phyloP scores from a whole-genome alignment of 306 rosid species.

The Begonia loranthoides region DNA sequence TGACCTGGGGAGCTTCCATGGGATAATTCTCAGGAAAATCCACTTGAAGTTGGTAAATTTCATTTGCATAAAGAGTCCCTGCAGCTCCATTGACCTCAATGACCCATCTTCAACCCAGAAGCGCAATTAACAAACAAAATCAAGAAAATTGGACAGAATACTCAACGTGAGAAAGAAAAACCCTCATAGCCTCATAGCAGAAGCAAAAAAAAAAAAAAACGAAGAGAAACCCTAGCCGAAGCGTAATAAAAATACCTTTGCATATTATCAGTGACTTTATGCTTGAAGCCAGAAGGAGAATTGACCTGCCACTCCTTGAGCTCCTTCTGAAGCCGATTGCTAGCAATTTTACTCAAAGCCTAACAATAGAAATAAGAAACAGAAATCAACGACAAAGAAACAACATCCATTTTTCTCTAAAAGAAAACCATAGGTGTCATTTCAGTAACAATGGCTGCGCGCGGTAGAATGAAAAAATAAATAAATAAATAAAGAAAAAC shows the following conservation, averaged over 20 bases:
- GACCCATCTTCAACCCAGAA: conserved; percentile 62
- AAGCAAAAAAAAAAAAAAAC: neutral
- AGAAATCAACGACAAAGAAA: neutral
- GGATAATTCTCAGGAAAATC: conserved; percentile 99
- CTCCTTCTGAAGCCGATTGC: conserved; percentile 98
- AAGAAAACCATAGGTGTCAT: too few relatives aligned
- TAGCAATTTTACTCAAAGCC: conserved; percentile 94
- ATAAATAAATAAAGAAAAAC: conserved; percentile 5
- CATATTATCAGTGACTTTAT: conserved; percentile 92
- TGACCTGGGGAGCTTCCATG: conserved; percentile 99
- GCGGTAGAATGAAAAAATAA: neutral
- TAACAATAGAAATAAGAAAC: conserved; percentile 7
- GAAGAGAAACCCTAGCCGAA: conserved; percentile 6
- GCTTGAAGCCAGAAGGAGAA: conserved; percentile 90
- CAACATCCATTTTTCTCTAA: neutral
- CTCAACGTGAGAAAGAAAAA: neutral
- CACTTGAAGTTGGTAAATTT: conserved; percentile 95
- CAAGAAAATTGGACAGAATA: neutral
- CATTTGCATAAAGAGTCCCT: conserved; percentile 84
- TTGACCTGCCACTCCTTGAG: conserved; percentile 97
- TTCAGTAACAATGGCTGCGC: too few relatives aligned
- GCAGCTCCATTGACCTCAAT: conserved; percentile 98
- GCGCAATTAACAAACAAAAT: conserved; percentile 2
- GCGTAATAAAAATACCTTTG: conserved; percentile 40
- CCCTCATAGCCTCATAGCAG: neutral